Evolutionary conservation across 1,284 basidiomycete species (phyloP), one percentile per base, ranked within the genome.

Genomic region (Pseudozyma hubeiensis): DNA sequence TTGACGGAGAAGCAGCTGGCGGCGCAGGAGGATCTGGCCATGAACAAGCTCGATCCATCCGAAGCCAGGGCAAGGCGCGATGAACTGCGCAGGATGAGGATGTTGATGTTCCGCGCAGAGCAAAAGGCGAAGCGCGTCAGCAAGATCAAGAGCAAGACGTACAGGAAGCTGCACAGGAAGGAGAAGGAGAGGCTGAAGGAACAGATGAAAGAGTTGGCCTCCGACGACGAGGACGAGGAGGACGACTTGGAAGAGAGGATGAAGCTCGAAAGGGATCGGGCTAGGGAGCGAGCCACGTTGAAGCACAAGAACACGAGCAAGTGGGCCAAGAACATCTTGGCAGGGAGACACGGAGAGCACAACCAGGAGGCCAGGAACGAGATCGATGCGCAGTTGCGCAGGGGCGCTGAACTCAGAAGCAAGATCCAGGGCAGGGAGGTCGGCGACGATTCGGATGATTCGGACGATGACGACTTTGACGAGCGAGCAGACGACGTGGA

Each of bases 101-200:
- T 97, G 78, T 88, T 98, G 50, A 92, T 95, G 88, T 97, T 97
- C 87, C 90, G 95, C 5, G 93, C 93, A 0, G 95, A 99, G 80
- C 87, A 90, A 40, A 96, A 96, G 84, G 93, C 94, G 10, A 93
- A 92, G 81, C 90, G 95, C 11, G 88, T 97, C 9, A 90, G 91
- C 41, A 98, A 97, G 86, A 98, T 99, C 86, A 98, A 99, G 88
- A 92, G 91, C 85, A 97, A 96, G 85, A 90, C 93, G 4, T 98
- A 93, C 84, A 88, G 94, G 40, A 91, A 92, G 77, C 88, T 98
- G 50, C 90, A 90, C 79, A 89, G 93, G 84, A 93, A 92, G 84
- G 91, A 90, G 85, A 88, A 87, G 74, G 91, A 89, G 80, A 39
- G 76, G 41, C 40, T 78, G 46, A 88, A 74, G 86, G 86, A 81